Evolutionary conservation across 306 rosid genomes (phyloP), one percentile per base, ranked within the genome.

Genomic region (Prunus mira): DNA sequence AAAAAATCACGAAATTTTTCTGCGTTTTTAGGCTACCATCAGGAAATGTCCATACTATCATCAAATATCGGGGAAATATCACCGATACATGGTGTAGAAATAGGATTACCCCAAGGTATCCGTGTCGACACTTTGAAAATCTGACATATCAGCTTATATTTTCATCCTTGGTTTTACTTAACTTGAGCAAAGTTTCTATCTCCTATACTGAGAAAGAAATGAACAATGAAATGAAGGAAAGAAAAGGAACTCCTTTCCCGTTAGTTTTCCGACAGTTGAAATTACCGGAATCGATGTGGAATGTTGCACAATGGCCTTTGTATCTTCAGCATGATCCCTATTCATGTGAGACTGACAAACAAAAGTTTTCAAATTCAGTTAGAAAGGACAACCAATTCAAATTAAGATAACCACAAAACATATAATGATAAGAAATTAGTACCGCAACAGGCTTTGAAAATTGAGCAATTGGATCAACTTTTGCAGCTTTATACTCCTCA

Each of bases 361-460:
- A 71, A 71, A 19, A 67, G 13, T 70, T 68, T 58, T 30, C 18
- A 25, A 30, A 73, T 77, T 69, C 82, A 27, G 52, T 74, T 62
- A 69, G 73, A 76, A 80, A 65, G 28, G 25, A 58, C 19, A 68
- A 65, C 46, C 25, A 49, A 18, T 4, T 9, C 17, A 30, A 56
- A 73, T 65, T 60, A 75, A 78, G 52, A 61, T 54, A 83, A 78
- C 57, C 46, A 65, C 50, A 75, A 38, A 51, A 41, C 63, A 79
- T 57, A 49, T 20, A 27, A 82, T 71, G 56, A 47, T 71, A 63
- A 57, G 79, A 80, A 58, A 75, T 41, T 66, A 72, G 34, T 91
- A 92, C 98, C 80, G 93, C 88, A 43, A 92, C 97, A 79, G 98
- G 98, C 88, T 90, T 92, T 72, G 97, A 77, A 89, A 95, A 95